phyloP scores from a whole-genome alignment of 345 rosid genomes.

The Sonneratia caseolaris region DNA sequence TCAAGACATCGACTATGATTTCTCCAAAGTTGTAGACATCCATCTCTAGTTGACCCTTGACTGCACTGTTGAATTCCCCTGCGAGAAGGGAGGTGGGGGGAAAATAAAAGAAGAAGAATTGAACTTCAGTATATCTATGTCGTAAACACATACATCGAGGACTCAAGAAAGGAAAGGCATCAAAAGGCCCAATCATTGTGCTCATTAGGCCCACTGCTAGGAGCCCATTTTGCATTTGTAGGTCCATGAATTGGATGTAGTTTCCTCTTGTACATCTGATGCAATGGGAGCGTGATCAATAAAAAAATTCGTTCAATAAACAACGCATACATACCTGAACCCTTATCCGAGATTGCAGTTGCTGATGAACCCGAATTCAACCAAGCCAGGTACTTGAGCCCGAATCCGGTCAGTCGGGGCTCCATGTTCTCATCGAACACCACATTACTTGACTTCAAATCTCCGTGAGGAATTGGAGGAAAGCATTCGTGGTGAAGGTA shows the following conservation, averaged over 20 bases:
- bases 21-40: constrained; percentile 73
- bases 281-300: not conserved
- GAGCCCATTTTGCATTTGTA: no score
- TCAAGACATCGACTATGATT: constrained; percentile 57
- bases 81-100: constrained; percentile 9
- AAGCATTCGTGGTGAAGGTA: constrained; percentile 88
- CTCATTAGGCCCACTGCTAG: no score
- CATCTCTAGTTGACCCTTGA: constrained; percentile 34
- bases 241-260: no score
- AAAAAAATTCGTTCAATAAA: not conserved
- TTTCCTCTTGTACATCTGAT: not conserved
- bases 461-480: constrained; percentile 87
- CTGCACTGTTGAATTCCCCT: constrained; percentile 26
- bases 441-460: constrained; percentile 53
- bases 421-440: constrained; percentile 66
- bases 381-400: constrained; percentile 39
- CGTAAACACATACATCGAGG: no score
- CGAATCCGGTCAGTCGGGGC: constrained; percentile 63
- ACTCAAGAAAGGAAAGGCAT: no score
- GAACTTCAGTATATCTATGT: no score
- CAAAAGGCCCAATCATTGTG: no score
- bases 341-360: constrained; percentile 19
- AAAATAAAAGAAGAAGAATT: not conserved
- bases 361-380: constrained; percentile 31
- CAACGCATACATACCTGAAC: constrained; percentile 20